A percentile compares a stretch with the other conserved stretches of the same genome.
phyloP scores from a whole-genome alignment of 306 rosid genomes.

The Dryas octopetala region DNA sequence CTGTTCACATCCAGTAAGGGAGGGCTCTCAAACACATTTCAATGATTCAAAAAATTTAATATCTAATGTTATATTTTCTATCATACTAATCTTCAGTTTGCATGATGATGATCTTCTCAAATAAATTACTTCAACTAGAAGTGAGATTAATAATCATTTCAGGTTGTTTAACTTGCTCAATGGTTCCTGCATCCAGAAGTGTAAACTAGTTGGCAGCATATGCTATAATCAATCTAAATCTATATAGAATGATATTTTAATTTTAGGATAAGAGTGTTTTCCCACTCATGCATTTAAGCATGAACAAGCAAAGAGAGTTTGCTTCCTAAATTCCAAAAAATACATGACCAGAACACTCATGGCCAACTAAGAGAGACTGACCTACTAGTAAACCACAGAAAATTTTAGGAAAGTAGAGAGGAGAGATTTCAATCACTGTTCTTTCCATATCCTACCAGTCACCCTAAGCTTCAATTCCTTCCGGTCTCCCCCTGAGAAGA shows the following conservation, averaged over 20 bases:
- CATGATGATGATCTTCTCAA: too few relatives aligned
- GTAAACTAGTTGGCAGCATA: too few relatives aligned
- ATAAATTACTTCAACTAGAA: too few relatives aligned
- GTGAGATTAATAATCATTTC: too few relatives aligned
- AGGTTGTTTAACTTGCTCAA: too few relatives aligned
- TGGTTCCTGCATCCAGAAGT: too few relatives aligned
- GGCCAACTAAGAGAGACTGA: slow-evolving; percentile 22
- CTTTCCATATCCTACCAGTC: slow-evolving; percentile 95
- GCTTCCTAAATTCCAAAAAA: slow-evolving; percentile 54
- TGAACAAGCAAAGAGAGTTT: slow-evolving; percentile 76
- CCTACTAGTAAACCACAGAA: slow-evolving; percentile 32
- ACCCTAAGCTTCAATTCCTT: slow-evolving; percentile 83
- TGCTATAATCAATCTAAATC: too few relatives aligned
- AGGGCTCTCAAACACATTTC: too few relatives aligned
- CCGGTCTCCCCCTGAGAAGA: slow-evolving; percentile 73
- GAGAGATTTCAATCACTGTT: slow-evolving; percentile 42
- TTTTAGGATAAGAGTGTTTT: slow-evolving; percentile 15
- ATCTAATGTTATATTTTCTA: too few relatives aligned
- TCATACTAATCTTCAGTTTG: too few relatives aligned
- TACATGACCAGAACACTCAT: slow-evolving; percentile 43
- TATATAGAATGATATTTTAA: background rate
- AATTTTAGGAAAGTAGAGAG: slow-evolving; percentile 20
- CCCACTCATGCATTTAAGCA: slow-evolving; percentile 44
- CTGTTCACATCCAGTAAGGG: too few relatives aligned
- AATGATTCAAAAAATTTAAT: too few relatives aligned